Evolutionary conservation across 176 grass and related monocot species (phyloP), one percentile per base, ranked within the genome.

Genomic region (Oryza longistaminata): DNA sequence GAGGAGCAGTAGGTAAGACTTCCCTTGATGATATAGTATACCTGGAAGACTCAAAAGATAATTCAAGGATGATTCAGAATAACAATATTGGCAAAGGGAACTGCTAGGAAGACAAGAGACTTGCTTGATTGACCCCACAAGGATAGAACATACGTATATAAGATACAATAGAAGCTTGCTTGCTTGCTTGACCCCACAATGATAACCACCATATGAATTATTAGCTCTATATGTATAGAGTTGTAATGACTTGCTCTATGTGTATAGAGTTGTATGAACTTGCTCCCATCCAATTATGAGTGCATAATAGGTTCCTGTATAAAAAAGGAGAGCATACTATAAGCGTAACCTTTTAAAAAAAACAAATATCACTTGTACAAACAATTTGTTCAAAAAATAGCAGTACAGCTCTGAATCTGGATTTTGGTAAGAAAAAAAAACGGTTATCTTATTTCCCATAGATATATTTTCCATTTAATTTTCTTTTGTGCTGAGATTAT

Each of bases 161-260:
- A 46, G 44, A 46, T 46, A 35, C 10, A 3, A 12, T 46, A 11
- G 44, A 46, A 46, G 44, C 11, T 46, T 3, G 10, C 44, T 46
- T 70, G 66, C 66, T 68, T n/a, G 33, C 74, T 44, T 68, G 43
- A 49, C 42, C 64, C 78, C 43, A 68, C 76, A 81, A 17, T 31
- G 21, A 67, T 70, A 70, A 35, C 17, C 19, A 37, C 31, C 66
- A 55, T 55, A 40, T 29, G 22, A 11, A 43, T 72, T 60, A 81
- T 58, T 60, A 53, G 45, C 19, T 34, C 31, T 46, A 55, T 53
- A 29, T 52, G 34, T 50, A 69, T 53, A 80, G 44, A 69, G 21
- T 2, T 22, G 42, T 44, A 43, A 2, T 62, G 44, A 61, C 37
- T 33, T n/a, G 25, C 3, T 2, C 53, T 45, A 55, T 53, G 65